A percentile compares a stretch with the other conserved stretches of the same genome.
phyloP scores from a whole-genome alignment of 2,329 filamentous ascomycete species.

The Aspergillus japonicus region DNA sequence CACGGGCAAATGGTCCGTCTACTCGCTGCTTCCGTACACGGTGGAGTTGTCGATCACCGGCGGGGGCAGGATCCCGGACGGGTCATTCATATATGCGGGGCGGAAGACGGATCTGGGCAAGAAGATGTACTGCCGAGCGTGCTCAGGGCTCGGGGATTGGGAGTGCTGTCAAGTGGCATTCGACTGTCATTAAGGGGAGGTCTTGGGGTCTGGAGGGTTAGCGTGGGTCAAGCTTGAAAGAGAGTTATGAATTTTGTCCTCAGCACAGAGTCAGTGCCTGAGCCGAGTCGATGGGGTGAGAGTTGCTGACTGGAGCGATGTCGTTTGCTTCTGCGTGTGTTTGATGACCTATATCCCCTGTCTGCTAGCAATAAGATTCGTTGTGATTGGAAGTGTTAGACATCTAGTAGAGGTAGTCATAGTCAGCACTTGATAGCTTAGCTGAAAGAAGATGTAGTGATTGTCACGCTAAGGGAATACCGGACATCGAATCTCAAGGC shows the following conservation, averaged over 20 bases:
- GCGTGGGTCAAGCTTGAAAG: neutral
- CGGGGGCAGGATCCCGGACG: neutral
- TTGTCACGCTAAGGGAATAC: no score
- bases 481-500: no score
- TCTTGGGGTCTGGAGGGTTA: neutral
- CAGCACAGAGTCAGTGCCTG: no score
- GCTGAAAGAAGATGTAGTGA: no score
- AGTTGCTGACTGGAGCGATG: no score
- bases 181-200: neutral
- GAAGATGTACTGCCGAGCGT: neutral
- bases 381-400: no score
- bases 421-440: no score
- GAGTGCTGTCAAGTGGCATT: slow-evolving; percentile 1
- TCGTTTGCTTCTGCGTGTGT: no score
- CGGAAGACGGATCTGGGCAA: slow-evolving; percentile 2
- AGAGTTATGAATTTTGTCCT: neutral
- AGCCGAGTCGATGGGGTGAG: no score
- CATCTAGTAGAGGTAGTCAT: no score
- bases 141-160: neutral
- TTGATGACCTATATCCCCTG: no score
- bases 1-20: neutral
- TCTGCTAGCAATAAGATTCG: no score
- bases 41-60: neutral
- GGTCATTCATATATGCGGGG: neutral
- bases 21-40: slow-evolving; percentile 3